phyloP scores from a whole-genome alignment of 1,284 basidiomycete genomes.

The Hemileia vastatrix region DNA sequence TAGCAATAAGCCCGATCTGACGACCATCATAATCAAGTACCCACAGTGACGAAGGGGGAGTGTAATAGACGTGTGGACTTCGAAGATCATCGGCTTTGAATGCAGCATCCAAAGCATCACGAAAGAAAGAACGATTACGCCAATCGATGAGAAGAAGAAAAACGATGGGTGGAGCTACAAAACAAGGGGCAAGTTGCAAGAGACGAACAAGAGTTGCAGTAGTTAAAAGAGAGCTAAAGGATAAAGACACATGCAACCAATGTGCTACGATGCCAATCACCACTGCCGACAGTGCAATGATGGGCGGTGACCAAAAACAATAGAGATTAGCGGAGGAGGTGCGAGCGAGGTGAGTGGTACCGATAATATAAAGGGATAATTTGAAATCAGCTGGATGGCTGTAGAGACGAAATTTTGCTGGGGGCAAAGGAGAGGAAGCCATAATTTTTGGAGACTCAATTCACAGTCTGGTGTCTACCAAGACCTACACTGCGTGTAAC shows the following conservation, averaged over 20 bases:
- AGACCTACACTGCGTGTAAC: no score
- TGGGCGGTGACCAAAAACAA: constrained; percentile 12
- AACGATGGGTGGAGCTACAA: constrained; percentile 14
- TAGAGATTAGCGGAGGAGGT: constrained; percentile 1
- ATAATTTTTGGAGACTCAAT: no score
- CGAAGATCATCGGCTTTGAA: constrained; percentile 2
- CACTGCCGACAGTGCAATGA: no score
- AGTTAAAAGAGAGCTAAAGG: no score
- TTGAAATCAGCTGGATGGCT: constrained; percentile 7
- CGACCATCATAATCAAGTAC: constrained; percentile 17
- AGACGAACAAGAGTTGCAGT: no score
- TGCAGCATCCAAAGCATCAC: background rate
- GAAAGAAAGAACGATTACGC: constrained; percentile 3
- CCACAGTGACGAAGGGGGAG: constrained; percentile 1
- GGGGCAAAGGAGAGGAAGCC: background rate
- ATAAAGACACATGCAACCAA: no score
- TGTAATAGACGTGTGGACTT: constrained; percentile 7
- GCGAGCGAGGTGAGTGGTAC: background rate
- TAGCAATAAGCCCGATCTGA: constrained; percentile 14
- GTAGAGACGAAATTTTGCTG: constrained; percentile 3
- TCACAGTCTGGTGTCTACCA: no score
- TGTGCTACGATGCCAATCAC: no score
- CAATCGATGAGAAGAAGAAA: constrained; percentile 14
- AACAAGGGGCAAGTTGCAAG: background rate
- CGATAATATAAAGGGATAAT: constrained; percentile 5